These are phyloP conservation scores for Mortierella sp. DNA, from an alignment of 371 early-diverging fungal species.

Conservation along the genomic window DNA sequence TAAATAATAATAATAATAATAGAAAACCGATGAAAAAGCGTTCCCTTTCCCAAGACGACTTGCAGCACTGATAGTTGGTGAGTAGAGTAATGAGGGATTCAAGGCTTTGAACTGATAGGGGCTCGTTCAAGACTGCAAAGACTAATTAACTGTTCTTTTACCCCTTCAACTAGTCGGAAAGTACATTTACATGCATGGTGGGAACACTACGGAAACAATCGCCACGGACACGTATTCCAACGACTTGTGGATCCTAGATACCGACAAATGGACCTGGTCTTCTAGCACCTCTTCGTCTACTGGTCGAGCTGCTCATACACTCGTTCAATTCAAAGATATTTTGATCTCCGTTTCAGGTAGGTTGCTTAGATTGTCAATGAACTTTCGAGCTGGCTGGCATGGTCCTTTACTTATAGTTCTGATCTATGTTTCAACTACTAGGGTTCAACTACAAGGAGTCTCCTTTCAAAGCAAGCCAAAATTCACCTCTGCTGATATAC, in stretches of 20 bases:
- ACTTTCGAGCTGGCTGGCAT: too few relatives aligned
- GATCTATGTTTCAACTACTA: too few relatives aligned
- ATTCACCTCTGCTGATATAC: too few relatives aligned
- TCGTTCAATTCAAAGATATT: conserved; percentile 17
- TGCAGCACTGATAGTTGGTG: conserved; percentile 31
- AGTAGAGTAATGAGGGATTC: too few relatives aligned
- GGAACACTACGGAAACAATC: conserved; percentile 38
- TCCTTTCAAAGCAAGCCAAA: too few relatives aligned
- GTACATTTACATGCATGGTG: conserved; percentile 50
- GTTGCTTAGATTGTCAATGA: too few relatives aligned
- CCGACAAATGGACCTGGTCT: conserved; percentile 35
- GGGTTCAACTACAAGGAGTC: too few relatives aligned
- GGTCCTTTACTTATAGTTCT: too few relatives aligned
- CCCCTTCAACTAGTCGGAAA: conserved; percentile 11
- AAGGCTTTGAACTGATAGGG: too few relatives aligned
- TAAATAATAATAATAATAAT: too few relatives aligned
- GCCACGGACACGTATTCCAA: conserved; percentile 20
- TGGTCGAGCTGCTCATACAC: conserved; percentile 36
- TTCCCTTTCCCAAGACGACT: conserved; percentile 40
- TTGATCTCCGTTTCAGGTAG: conserved; percentile 25
- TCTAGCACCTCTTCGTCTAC: neutral
- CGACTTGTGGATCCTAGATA: conserved; percentile 46
- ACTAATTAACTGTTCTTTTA: neutral
- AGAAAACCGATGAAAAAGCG: conserved; percentile 16
- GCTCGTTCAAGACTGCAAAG: too few relatives aligned